Conservation (phyloP, 495 filamentous ascomycete species). For the Daldinia loculata region DNA sequence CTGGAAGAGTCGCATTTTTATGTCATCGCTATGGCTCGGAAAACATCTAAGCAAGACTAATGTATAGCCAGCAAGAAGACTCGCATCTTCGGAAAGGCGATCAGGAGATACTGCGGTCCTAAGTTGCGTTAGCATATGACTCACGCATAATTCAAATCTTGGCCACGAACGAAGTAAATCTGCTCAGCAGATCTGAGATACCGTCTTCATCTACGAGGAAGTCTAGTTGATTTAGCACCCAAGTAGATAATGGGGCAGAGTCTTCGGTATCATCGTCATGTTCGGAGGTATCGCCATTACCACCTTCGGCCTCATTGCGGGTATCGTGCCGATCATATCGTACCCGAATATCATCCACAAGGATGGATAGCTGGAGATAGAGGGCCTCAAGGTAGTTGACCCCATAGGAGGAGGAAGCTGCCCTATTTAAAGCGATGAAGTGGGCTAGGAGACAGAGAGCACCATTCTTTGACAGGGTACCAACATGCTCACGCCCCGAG, state of each 20-base stretch:
- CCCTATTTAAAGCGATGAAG: constrained; percentile 76
- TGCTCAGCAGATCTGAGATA: constrained; percentile 51
- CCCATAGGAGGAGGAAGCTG: constrained; percentile 53
- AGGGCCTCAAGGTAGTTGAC: constrained; percentile 71
- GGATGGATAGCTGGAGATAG: constrained; percentile 44
- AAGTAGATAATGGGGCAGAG: constrained; percentile 43
- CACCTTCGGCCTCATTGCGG: not conserved
- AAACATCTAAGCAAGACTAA: constrained; percentile 88
- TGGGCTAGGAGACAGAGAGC: constrained; percentile 82
- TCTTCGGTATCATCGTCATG: constrained; percentile 31
- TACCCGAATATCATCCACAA: constrained; percentile 49
- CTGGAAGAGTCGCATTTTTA: constrained; percentile 93
- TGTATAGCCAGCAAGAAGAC: constrained; percentile 83
- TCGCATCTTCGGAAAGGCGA: constrained; percentile 66
- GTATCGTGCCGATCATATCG: constrained; percentile 39
- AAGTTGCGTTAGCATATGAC: constrained; percentile 21
- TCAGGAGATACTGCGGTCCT: constrained; percentile 40
- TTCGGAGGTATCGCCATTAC: constrained; percentile 28
- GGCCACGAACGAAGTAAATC: constrained; percentile 50
- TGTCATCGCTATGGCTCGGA: constrained; percentile 82
- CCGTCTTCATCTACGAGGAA: constrained; percentile 52
- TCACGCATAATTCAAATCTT: constrained; percentile 23
- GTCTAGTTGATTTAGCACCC: constrained; percentile 46
- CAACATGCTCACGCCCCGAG: constrained; percentile 6
- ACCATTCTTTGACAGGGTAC: constrained; percentile 42